A percentile compares a stretch with the other conserved stretches of the same genome.
Conservation (phyloP, 495 filamentous ascomycete species). For the Tuber indicum region DNA sequence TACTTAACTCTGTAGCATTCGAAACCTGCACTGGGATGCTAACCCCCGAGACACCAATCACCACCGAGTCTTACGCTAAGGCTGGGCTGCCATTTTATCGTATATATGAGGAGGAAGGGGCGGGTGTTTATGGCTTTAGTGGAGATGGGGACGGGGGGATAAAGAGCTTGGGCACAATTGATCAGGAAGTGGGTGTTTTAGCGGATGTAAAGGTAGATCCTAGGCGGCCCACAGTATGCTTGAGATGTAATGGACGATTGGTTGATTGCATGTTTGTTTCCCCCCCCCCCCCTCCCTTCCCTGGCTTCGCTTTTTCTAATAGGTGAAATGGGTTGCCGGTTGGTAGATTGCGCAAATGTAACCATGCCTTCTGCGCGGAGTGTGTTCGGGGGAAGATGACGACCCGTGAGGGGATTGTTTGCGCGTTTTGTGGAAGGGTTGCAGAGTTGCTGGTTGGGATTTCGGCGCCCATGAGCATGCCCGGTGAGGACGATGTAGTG, state of each 20-base stretch:
- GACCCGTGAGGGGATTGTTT: background rate
- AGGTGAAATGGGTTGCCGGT: background rate
- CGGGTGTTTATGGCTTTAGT: constrained; percentile 5
- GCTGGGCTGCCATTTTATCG: constrained; percentile 44
- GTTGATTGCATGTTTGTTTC: constrained; percentile 19
- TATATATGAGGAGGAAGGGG: constrained; percentile 34
- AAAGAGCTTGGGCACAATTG: constrained; percentile 10
- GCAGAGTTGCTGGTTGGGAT: constrained; percentile 19
- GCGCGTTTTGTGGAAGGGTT: background rate
- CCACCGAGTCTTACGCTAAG: constrained; percentile 40
- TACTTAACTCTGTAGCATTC: constrained; percentile 44
- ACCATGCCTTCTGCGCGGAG: constrained; percentile 22
- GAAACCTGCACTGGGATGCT: constrained; percentile 41
- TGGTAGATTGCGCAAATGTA: constrained; percentile 18
- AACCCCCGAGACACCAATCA: constrained; percentile 44
- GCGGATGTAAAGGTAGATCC: constrained; percentile 9
- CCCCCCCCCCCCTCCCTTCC: background rate
- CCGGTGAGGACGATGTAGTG: constrained; percentile 14
- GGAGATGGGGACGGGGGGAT: background rate
- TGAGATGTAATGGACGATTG: background rate
- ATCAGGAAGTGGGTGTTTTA: background rate
- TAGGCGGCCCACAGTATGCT: background rate
- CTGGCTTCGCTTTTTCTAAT: background rate
- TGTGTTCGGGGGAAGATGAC: constrained; percentile 10
- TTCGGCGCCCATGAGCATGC: constrained; percentile 27